Percentiles rank a stretch among this genome's conserved stretches.
phyloP scores from a whole-genome alignment of 1,284 basidiomycete species.

The Pseudozyma pruni region DNA sequence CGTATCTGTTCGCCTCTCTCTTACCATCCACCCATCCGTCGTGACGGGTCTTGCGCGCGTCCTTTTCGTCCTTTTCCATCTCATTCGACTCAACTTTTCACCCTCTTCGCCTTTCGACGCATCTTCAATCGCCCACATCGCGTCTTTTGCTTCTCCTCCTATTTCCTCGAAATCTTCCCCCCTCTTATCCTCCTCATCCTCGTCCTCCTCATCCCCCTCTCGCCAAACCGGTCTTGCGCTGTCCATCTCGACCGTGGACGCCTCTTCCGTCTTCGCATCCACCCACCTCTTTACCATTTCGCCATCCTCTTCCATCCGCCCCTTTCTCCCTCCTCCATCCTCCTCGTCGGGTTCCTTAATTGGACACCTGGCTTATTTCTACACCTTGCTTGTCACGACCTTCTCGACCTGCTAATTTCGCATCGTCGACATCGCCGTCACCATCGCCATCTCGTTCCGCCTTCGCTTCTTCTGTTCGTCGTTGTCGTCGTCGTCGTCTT shows the following conservation, averaged over 20 bases:
- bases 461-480: constrained; percentile 2
- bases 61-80: constrained; percentile 22
- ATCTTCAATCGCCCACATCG: background rate
- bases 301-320: constrained; percentile 4
- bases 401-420: constrained; percentile 10
- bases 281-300: constrained; percentile 15
- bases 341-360: constrained; percentile 22
- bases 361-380: constrained; percentile 18
- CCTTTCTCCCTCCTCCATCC: constrained; percentile 2
- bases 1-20: constrained; percentile 29
- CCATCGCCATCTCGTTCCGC: constrained; percentile 1
- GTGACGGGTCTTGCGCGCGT: constrained; percentile 37
- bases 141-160: background rate
- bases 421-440: constrained; percentile 3
- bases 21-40: constrained; percentile 29
- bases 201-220: constrained; percentile 4
- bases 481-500: constrained; percentile 12
- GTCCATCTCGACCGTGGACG: constrained; percentile 14
- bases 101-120: constrained; percentile 9
- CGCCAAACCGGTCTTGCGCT: constrained; percentile 9
- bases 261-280: constrained; percentile 33
- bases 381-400: constrained; percentile 10
- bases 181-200: constrained; percentile 4
- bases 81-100: too few species aligned
- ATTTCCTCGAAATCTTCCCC: constrained; percentile 7